These are phyloP conservation scores for Taphrina sp. DNA, from an alignment of 1,139 yeast genomes.

Conservation along the genomic window DNA sequence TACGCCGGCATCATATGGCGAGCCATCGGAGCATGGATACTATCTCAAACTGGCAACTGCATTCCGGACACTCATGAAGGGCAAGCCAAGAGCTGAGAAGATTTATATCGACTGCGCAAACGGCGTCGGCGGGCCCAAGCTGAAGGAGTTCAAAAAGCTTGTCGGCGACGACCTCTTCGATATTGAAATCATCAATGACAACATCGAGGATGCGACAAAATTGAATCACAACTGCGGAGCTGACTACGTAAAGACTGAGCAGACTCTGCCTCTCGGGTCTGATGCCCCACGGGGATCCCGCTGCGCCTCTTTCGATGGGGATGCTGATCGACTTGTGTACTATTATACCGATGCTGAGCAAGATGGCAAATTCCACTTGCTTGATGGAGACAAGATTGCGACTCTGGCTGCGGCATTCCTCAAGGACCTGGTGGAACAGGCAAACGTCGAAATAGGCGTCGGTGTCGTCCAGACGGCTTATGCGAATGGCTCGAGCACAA, in stretches of 20 bases:
- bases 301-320: conserved; percentile 91
- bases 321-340: conserved; percentile 91
- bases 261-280: conserved; percentile 67
- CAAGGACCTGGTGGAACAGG: conserved; percentile 51
- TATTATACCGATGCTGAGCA: conserved; percentile 56
- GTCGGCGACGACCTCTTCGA: conserved; percentile 48
- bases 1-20: conserved; percentile 55
- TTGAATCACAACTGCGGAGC: conserved; percentile 90
- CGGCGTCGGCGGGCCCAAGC: conserved; percentile 90
- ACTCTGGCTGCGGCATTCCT: conserved; percentile 75
- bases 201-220: conserved; percentile 54
- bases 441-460: conserved; percentile 48
- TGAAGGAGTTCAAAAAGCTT: conserved; percentile 49
- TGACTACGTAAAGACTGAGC: conserved; percentile 88
- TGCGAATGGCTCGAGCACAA: conserved; percentile 90
- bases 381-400: conserved; percentile 94
- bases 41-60: conserved; percentile 60
- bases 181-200: conserved; percentile 58
- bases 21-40: conserved; percentile 66
- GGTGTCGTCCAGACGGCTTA: conserved; percentile 98
- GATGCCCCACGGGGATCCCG: conserved; percentile 47
- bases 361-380: conserved; percentile 56
- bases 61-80: conserved; percentile 42
- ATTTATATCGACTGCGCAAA: conserved; percentile 59
- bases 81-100: conserved; percentile 40